Percentiles rank a stretch among this genome's conserved stretches.
Conservation (phyloP, 2,329 filamentous ascomycete species). For the Neopestalotiopsis sp. region DNA sequence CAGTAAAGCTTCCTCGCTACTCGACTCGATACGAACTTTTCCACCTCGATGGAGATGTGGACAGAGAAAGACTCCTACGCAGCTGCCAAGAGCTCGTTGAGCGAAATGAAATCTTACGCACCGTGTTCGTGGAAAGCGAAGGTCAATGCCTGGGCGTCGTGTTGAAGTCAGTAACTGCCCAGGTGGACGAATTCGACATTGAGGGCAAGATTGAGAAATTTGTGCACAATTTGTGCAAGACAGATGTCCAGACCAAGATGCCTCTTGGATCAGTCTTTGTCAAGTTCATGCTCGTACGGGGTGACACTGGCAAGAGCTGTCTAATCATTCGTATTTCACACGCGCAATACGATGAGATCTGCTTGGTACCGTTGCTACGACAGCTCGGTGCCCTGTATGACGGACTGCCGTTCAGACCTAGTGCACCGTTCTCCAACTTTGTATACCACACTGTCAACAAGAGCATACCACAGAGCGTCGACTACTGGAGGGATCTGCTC, state of each 20-base stretch:
- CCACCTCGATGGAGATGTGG: conserved; percentile 58
- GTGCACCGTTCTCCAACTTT: conserved; percentile 51
- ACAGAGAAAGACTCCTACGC: conserved; percentile 51
- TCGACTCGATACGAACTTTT: conserved; percentile 69
- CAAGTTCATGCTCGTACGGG: conserved; percentile 60
- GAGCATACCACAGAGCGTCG: conserved; percentile 53
- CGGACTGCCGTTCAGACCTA: conserved; percentile 32
- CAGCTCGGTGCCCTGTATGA: conserved; percentile 62
- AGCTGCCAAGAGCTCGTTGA: conserved; percentile 61
- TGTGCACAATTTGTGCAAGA: conserved; percentile 55
- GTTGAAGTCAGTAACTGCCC: conserved; percentile 55
- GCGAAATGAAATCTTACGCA: conserved; percentile 68
- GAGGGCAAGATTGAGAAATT: conserved; percentile 57
- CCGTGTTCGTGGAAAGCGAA: conserved; percentile 63
- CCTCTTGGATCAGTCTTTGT: conserved; percentile 65
- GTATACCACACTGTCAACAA: conserved; percentile 47
- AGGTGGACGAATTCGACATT: conserved; percentile 57
- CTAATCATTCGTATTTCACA: conserved; percentile 69
- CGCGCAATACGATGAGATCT: conserved; percentile 73
- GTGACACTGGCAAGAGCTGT: conserved; percentile 39
- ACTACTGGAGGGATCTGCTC: conserved; percentile 67
- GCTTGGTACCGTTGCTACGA: conserved; percentile 63
- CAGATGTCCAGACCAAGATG: conserved; percentile 60
- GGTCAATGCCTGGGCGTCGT: conserved; percentile 61
- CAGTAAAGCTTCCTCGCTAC: conserved; percentile 61